Percentiles rank a stretch among this genome's conserved stretches.
Conservation (phyloP, 108 stramenopile genomes). For the Fragilariopsis cylindrus region DNA sequence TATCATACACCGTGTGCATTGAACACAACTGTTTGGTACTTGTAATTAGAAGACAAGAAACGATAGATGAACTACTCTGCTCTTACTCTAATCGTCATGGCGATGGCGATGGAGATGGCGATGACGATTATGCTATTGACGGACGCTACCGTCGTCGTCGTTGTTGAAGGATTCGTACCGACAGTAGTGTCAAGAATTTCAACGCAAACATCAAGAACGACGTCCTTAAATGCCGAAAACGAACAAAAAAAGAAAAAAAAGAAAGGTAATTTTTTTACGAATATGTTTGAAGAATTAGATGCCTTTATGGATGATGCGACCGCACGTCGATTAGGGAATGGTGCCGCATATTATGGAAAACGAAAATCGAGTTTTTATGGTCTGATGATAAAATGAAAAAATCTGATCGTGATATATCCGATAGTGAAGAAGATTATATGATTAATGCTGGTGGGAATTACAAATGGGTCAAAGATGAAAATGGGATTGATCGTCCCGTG, state of each 20-base stretch:
- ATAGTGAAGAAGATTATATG: conserved; percentile 80
- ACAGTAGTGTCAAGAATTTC: background rate
- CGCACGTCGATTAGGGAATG: conserved; percentile 71
- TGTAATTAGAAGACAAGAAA: too few relatives aligned
- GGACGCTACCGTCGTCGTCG: background rate
- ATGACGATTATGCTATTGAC: background rate
- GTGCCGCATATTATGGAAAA: conserved; percentile 85
- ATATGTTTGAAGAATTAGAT: conserved; percentile 84
- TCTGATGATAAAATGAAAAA: conserved; percentile 66
- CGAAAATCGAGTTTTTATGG: conserved; percentile 50
- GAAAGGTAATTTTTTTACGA: background rate
- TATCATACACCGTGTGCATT: too few relatives aligned
- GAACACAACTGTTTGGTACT: too few relatives aligned
- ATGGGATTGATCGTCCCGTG: conserved; percentile 65
- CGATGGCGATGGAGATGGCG: too few relatives aligned
- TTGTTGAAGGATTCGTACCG: background rate
- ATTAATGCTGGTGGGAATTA: conserved; percentile 76
- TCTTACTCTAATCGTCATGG: too few relatives aligned
- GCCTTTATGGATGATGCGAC: conserved; percentile 91
- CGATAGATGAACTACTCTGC: too few relatives aligned
- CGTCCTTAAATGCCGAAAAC: background rate
- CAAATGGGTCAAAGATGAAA: conserved; percentile 82
- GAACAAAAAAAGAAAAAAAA: background rate
- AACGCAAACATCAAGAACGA: background rate
- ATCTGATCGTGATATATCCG: conserved; percentile 45